Conservation (phyloP, 345 rosid genomes). For the Bretschneidera sinensis region DNA sequence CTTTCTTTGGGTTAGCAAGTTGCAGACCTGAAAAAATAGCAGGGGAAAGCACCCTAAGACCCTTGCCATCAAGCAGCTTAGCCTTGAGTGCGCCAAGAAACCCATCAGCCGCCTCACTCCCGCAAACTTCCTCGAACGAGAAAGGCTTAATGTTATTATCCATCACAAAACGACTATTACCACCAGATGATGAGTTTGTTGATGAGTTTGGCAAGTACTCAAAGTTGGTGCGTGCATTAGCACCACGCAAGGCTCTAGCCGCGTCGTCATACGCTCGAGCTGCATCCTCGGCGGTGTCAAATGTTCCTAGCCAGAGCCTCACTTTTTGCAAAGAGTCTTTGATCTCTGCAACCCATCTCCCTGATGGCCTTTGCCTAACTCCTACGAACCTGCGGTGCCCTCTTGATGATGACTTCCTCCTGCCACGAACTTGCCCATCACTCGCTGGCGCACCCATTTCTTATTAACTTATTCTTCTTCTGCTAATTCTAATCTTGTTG, state of each 20-base stretch:
- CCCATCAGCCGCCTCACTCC: slow-evolving; percentile 33
- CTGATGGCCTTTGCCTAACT: too few species aligned
- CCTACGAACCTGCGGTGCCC: too few species aligned
- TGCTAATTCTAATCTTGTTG: too few species aligned
- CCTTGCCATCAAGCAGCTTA: slow-evolving; percentile 42
- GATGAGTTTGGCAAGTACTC: slow-evolving; percentile 28
- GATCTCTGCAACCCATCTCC: too few species aligned
- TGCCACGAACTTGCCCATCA: too few species aligned
- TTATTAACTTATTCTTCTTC: too few species aligned
- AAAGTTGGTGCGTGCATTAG: slow-evolving; percentile 48
- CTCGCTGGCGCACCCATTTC: neutral
- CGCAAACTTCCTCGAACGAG: slow-evolving; percentile 44
- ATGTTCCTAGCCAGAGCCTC: too few species aligned
- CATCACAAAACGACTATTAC: neutral
- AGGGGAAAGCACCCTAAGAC: slow-evolving; percentile 10
- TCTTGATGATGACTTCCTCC: too few species aligned
- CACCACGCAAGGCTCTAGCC: slow-evolving; percentile 45
- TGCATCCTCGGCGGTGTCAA: too few species aligned
- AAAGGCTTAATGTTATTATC: slow-evolving; percentile 40
- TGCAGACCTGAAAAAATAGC: slow-evolving; percentile 6
- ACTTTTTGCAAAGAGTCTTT: too few species aligned
- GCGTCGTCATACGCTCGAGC: slow-evolving; percentile 53
- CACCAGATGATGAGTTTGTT: slow-evolving; percentile 2
- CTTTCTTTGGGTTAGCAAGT: too few species aligned
- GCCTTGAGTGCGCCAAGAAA: slow-evolving; percentile 49